Percentiles rank a stretch among this genome's conserved stretches.
Evolutionary conservation across 2,329 filamentous ascomycete species (phyloP).

Genomic region (Sporothrix brunneoviolacea): DNA sequence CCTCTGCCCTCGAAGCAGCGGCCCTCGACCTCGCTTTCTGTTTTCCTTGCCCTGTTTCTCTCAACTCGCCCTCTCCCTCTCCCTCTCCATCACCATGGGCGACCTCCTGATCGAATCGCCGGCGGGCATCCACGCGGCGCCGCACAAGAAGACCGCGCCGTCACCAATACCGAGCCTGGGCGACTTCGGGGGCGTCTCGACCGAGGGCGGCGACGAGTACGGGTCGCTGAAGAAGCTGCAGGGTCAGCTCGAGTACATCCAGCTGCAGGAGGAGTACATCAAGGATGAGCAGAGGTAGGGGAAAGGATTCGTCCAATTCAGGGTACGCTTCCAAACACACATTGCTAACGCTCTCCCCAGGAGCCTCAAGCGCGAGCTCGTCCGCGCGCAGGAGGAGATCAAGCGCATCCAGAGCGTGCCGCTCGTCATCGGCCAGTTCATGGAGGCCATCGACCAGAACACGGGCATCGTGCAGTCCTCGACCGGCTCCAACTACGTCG

Average conservation of each 20-base stretch:
- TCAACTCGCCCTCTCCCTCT: neutral
- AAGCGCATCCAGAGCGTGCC: constrained; percentile 99
- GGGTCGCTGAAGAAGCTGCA: constrained; percentile 94
- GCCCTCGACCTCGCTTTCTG: neutral
- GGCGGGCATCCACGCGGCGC: constrained; percentile 57
- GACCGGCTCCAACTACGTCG: constrained; percentile 97
- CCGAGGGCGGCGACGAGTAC: constrained; percentile 86
- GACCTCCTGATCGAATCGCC: constrained; percentile 82
- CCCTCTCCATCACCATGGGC: constrained; percentile 54
- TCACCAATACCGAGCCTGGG: constrained; percentile 85
- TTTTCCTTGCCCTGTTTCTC: too few relatives aligned
- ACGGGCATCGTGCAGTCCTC: constrained; percentile 98
- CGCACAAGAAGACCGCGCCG: constrained; percentile 73
- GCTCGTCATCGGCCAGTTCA: constrained; percentile 96
- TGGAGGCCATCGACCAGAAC: constrained; percentile 99
- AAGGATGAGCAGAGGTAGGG: constrained; percentile 95
- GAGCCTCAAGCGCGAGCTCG: constrained; percentile 93
- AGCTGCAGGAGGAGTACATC: constrained; percentile 99
- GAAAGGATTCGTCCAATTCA: too few relatives aligned
- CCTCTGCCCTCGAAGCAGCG: neutral
- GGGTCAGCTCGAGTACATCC: constrained; percentile 94
- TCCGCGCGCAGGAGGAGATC: constrained; percentile 97
- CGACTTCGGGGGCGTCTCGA: constrained; percentile 74
- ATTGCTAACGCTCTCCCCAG: constrained; percentile 35
- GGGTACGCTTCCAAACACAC: too few relatives aligned